phyloP scores from a whole-genome alignment of 179 eudicot genomes.

The Vitellaria paradoxa region DNA sequence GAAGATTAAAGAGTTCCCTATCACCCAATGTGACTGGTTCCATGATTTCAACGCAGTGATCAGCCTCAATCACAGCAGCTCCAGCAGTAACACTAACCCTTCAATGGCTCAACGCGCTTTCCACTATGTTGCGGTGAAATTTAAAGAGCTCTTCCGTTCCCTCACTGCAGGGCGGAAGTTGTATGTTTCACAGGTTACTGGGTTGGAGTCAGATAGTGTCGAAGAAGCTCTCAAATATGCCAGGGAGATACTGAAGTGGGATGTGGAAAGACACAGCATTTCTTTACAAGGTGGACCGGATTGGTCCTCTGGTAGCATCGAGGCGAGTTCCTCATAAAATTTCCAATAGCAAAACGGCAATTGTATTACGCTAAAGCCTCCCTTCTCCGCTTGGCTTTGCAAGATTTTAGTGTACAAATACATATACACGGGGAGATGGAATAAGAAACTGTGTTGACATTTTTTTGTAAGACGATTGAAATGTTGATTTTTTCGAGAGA shows the following conservation, averaged over 20 bases:
- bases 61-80: slow-evolving; percentile 40
- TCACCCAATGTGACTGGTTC: slow-evolving; percentile 76
- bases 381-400: background rate
- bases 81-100: slow-evolving; percentile 35
- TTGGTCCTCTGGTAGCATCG: slow-evolving; percentile 47
- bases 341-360: background rate
- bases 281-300: slow-evolving; percentile 25
- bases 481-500: no score
- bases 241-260: slow-evolving; percentile 80
- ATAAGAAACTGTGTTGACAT: background rate
- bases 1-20: slow-evolving; percentile 62
- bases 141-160: slow-evolving; percentile 53
- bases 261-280: slow-evolving; percentile 46
- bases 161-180: slow-evolving; percentile 61
- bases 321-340: slow-evolving; percentile 34
- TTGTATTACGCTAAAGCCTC: background rate
- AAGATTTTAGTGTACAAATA: background rate
- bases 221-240: slow-evolving; percentile 64
- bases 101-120: slow-evolving; percentile 70
- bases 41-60: slow-evolving; percentile 71
- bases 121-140: slow-evolving; percentile 73
- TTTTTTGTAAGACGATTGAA: no score
- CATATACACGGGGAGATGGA: background rate
- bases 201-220: slow-evolving; percentile 64
- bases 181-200: slow-evolving; percentile 58